Percentiles rank a stretch among this genome's conserved stretches.
Conservation (phyloP, 2,329 filamentous ascomycete genomes). For the Spiromastix sp. region DNA sequence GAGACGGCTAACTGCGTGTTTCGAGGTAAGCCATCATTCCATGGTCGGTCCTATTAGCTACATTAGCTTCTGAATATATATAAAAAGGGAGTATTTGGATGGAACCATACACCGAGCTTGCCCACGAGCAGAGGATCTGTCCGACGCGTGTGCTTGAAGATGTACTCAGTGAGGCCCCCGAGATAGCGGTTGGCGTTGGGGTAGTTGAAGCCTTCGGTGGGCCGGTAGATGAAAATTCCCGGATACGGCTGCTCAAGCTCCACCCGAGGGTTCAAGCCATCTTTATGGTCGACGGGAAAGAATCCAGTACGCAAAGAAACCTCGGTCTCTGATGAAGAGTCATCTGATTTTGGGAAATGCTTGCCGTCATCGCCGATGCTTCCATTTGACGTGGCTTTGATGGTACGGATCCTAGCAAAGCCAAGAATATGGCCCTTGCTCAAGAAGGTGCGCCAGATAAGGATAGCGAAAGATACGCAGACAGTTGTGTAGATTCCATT, state of each 20-base stretch:
- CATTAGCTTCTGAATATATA: slow-evolving; percentile 56
- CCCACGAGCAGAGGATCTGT: slow-evolving; percentile 48
- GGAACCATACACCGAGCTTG: slow-evolving; percentile 8
- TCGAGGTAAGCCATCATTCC: slow-evolving; percentile 82
- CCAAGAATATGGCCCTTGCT: slow-evolving; percentile 78
- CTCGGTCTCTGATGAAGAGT: slow-evolving; percentile 25
- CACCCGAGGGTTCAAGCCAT: slow-evolving; percentile 81
- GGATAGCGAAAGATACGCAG: slow-evolving; percentile 60
- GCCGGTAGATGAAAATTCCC: slow-evolving; percentile 91
- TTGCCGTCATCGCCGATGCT: slow-evolving; percentile 47
- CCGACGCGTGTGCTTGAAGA: slow-evolving; percentile 62
- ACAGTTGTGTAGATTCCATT: slow-evolving; percentile 87
- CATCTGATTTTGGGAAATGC: slow-evolving; percentile 10
- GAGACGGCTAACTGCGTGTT: slow-evolving; percentile 42
- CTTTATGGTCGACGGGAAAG: slow-evolving; percentile 74
- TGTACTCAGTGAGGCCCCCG: slow-evolving; percentile 60
- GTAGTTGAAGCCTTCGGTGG: slow-evolving; percentile 91
- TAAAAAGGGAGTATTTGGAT: not conserved
- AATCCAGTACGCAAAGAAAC: slow-evolving; percentile 57
- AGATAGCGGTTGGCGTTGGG: slow-evolving; percentile 85
- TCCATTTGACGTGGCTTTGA: slow-evolving; percentile 59
- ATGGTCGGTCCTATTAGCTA: slow-evolving; percentile 68
- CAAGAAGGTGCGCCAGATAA: slow-evolving; percentile 75
- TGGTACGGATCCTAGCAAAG: slow-evolving; percentile 70
- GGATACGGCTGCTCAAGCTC: slow-evolving; percentile 74